These are phyloP conservation scores for Astrothelium subdiscretum DNA, from an alignment of 495 filamentous ascomycete species.

Conservation along the genomic window DNA sequence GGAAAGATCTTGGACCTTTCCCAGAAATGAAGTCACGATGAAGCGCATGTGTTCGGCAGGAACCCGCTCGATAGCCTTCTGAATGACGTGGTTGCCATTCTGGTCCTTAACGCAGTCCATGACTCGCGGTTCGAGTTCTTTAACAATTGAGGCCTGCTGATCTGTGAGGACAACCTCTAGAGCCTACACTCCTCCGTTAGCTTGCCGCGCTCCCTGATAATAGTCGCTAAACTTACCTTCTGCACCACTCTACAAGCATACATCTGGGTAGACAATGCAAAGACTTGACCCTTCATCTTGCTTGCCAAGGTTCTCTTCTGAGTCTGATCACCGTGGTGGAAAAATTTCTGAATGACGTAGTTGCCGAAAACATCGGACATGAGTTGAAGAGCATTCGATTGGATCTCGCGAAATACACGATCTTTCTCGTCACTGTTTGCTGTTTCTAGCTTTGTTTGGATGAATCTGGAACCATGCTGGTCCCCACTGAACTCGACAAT, in stretches of 20 bases:
- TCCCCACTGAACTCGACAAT: constrained; percentile 94
- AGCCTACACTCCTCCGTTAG: constrained; percentile 59
- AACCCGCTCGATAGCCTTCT: constrained; percentile 85
- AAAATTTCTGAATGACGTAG: constrained; percentile 96
- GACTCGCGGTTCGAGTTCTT: constrained; percentile 71
- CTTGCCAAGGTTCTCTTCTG: constrained; percentile 82
- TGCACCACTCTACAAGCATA: constrained; percentile 96
- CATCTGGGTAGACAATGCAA: constrained; percentile 73
- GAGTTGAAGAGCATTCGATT: constrained; percentile 68
- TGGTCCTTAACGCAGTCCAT: constrained; percentile 74
- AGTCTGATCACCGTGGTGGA: constrained; percentile 88
- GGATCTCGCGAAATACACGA: constrained; percentile 80
- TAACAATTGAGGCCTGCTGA: constrained; percentile 75
- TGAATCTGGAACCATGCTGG: constrained; percentile 90
- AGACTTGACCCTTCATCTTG: constrained; percentile 75
- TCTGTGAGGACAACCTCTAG: constrained; percentile 84
- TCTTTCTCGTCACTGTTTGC: constrained; percentile 97
- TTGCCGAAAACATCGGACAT: constrained; percentile 98
- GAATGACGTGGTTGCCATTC: constrained; percentile 95
- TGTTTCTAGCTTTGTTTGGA: constrained; percentile 86
- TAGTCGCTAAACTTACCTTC: constrained; percentile 45
- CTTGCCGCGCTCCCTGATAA: too few species aligned
- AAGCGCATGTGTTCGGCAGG: constrained; percentile 73
- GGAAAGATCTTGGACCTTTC: constrained; percentile 66
- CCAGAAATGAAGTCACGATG: constrained; percentile 75